phyloP scores from a whole-genome alignment of 352 stramenopile genomes.

The Phytophthora pluvialis region DNA sequence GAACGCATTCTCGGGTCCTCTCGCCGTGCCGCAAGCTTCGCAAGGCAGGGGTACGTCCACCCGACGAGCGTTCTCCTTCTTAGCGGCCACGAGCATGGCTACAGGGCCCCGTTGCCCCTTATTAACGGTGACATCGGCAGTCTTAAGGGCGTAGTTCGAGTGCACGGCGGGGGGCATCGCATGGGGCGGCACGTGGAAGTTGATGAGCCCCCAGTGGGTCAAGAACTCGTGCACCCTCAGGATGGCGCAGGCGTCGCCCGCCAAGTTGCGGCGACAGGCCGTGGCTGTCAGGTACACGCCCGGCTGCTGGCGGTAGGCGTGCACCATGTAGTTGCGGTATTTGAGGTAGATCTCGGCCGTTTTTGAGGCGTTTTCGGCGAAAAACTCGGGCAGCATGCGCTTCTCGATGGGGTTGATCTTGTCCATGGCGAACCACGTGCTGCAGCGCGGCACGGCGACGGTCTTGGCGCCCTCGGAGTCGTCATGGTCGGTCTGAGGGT shows the following conservation, averaged over 20 bases:
- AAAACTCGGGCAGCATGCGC: slow-evolving; percentile 88
- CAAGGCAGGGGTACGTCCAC: slow-evolving; percentile 37
- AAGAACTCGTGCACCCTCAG: slow-evolving; percentile 88
- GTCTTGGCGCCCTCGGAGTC: slow-evolving; percentile 32
- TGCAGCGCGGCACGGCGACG: slow-evolving; percentile 74
- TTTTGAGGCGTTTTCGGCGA: slow-evolving; percentile 38
- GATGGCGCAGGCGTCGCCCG: slow-evolving; percentile 83
- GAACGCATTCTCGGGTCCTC: slow-evolving; percentile 37
- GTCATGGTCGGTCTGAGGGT: slow-evolving; percentile 32
- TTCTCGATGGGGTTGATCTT: slow-evolving; percentile 82
- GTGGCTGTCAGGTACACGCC: slow-evolving; percentile 84
- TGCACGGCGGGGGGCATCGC: slow-evolving; percentile 61
- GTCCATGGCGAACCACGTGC: slow-evolving; percentile 82
- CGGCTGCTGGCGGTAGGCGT: slow-evolving; percentile 80
- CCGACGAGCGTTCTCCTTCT: slow-evolving; percentile 32
- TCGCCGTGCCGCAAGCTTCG: slow-evolving; percentile 54
- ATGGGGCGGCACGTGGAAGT: slow-evolving; percentile 83
- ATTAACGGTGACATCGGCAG: slow-evolving; percentile 4
- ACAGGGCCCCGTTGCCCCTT: slow-evolving; percentile 9
- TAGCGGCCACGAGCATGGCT: slow-evolving; percentile 44
- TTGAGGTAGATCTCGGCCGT: slow-evolving; percentile 77
- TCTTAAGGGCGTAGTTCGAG: slow-evolving; percentile 60
- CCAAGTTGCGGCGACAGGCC: slow-evolving; percentile 82
- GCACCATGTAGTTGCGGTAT: slow-evolving; percentile 90
- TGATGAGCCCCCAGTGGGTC: slow-evolving; percentile 87